Evolutionary conservation across 2,329 filamentous ascomycete species (phyloP), one percentile per base, ranked within the genome.

Genomic region (Xylaria sp.): DNA sequence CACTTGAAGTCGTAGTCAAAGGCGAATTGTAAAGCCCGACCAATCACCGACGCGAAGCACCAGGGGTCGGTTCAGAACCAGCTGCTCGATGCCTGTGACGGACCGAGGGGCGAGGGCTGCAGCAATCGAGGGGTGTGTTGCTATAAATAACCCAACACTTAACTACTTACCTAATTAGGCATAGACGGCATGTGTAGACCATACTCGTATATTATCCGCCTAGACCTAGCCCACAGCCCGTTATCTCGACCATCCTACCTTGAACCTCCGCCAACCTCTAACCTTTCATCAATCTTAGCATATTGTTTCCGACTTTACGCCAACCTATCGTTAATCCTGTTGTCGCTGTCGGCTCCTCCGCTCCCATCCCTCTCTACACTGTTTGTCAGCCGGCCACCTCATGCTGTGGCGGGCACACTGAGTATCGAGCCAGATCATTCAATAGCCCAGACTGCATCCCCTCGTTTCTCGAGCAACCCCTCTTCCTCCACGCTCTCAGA

Each of bases 401-500:
- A n/a, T 37, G 48, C 19, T 23, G 59, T 59, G 54, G 61, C 54
- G 54, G 61, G 46, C 59, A 54, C 16, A 2, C 48, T 9, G 16
- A 59, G 56, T 53, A 57, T 57, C 46, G 42, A 55, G 23, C 44
- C 48, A 48, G 37, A 52, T 48, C 49, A 54, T 59, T 50, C 59
- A 44, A 53, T 42, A 23, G 30, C 53, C 18, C 59, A 52, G 30
- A 52, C 46, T 52, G 48, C 52, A 18, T 54, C 59, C 61, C 55
- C 55, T 54, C 61, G 53, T 39, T 42, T 42, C 56, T 55, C 35
- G 47, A 59, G 23, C 37, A 39, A 62, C 62, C 60, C 60, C 62
- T 62, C 62, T 58, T 59, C 49, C 55, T 54, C 18, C 56, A 48
- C 42, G 30, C 35, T 55, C 57, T 53, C 46, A 10, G 53, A 52